Evolutionary conservation across 805 yeast species (phyloP).

Genomic region (Ogataea ganodermae): DNA sequence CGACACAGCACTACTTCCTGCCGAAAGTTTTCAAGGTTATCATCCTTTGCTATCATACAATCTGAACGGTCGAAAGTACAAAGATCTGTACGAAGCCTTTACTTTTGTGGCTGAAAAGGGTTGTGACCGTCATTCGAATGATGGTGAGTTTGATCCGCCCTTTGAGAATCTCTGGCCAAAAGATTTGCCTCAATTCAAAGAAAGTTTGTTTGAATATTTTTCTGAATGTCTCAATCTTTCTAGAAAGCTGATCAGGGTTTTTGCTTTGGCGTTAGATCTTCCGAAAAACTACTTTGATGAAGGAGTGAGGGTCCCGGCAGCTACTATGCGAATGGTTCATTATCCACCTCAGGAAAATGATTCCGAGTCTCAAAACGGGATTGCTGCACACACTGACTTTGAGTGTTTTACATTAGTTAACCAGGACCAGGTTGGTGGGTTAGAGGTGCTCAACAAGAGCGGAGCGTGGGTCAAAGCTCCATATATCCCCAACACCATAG

Average conservation of each 20-base stretch:
- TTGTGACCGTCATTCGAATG: constrained; percentile 15
- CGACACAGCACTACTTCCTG: constrained; percentile 28
- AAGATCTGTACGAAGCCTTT: constrained; percentile 34
- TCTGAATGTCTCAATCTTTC: background rate
- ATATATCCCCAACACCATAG: constrained; percentile 7
- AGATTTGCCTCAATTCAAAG: constrained; percentile 22
- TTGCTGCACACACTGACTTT: constrained; percentile 38
- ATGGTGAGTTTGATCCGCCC: background rate
- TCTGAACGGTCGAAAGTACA: constrained; percentile 17
- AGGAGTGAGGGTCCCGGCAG: constrained; percentile 29
- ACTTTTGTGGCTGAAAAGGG: constrained; percentile 24
- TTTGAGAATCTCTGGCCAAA: constrained; percentile 31
- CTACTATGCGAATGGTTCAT: constrained; percentile 31
- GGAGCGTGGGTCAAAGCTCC: constrained; percentile 20
- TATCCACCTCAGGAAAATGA: constrained; percentile 32
- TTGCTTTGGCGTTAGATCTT: constrained; percentile 31
- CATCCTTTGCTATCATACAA: constrained; percentile 23
- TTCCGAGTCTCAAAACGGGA: constrained; percentile 32
- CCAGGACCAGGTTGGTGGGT: constrained; percentile 17
- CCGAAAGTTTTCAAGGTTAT: constrained; percentile 26
- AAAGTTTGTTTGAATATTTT: constrained; percentile 9
- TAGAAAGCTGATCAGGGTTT: constrained; percentile 19
- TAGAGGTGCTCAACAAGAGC: constrained; percentile 13
- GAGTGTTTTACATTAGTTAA: constrained; percentile 34
- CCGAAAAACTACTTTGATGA: constrained; percentile 28